Base-by-base conservation (phyloP, 176 grass and related monocot genomes). In the Calamus simplicifolius region DNA sequence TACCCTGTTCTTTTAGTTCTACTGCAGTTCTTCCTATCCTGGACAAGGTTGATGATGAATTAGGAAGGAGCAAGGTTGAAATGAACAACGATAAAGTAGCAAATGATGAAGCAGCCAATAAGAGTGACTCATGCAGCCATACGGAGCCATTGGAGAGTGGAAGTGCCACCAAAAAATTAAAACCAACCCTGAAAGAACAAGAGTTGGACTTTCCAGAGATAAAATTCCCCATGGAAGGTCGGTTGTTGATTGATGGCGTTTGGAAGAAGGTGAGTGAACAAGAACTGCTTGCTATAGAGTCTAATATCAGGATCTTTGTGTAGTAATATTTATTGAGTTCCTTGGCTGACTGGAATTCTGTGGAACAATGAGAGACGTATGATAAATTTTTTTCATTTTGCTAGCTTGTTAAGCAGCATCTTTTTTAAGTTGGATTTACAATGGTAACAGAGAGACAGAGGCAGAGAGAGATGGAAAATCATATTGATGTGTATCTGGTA, bases 1-100 rank as follows among this genome's bases (percentile, higher is more conserved):
- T 91, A 69, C 81, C 92, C 3, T 97, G 87, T 61, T 91, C 78
- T 58, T 91, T 82, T 80, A 97, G 87, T 82, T 97, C 84, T 59
- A 85, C 69, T 80, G 65, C 75, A 63, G 73, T 97, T 69, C 78
- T 88, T 73, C 84, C 81, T 48, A 51, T 55, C 54, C 79, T 85
- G 43, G 80, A 85, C 76, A 55, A 29, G 10, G 3, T 58, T 3
- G 25, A 64, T 67, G 26, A 31, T 16, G 27, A 25, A 63, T 69
- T 69, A 69, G 65, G 63, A 63, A 56, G 5, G 55, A 55, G 62
- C 27, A 23, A 8, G 27, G 30, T 25, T 21, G 25, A 23, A 64
- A 58, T 58, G 66, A 51, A 69, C 18, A 69, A 77, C 76, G 52
- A 25, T 18, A 64, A 35, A 50, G 29, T 57, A 38, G 73, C 66